phyloP scores from a whole-genome alignment of 202 grass and related monocot genomes.

The Eragrostis tef region DNA sequence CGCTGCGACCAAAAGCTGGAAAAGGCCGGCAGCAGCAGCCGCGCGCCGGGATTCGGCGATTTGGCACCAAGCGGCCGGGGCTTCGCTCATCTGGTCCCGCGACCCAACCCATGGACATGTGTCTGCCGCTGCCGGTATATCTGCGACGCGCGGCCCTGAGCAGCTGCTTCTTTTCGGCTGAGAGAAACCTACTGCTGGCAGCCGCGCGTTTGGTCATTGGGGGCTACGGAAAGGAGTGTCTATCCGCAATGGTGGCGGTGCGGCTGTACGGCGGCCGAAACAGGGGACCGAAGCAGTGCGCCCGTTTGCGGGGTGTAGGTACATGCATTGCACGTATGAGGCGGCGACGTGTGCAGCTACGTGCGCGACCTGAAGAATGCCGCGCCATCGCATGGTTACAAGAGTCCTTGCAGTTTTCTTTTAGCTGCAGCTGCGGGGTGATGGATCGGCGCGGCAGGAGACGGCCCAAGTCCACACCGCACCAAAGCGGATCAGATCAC shows the following conservation, averaged over 20 bases:
- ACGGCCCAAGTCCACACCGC: neutral
- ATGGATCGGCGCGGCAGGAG: too few relatives aligned
- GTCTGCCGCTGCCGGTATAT: too few relatives aligned
- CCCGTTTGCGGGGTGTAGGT: too few relatives aligned
- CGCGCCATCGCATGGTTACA: neutral
- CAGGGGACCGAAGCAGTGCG: neutral
- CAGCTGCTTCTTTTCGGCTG: too few relatives aligned
- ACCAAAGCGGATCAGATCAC: neutral
- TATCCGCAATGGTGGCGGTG: too few relatives aligned
- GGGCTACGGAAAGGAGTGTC: too few relatives aligned
- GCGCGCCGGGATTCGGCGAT: neutral
- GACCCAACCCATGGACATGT: neutral
- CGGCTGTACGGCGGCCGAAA: neutral
- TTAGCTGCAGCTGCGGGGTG: too few relatives aligned
- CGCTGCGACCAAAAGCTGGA: neutral
- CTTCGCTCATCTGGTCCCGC: neutral
- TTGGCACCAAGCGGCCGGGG: neutral
- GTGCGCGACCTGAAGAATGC: neutral
- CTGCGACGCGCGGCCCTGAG: too few relatives aligned
- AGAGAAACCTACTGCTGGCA: too few relatives aligned
- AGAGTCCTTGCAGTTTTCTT: neutral
- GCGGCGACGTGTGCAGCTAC: neutral
- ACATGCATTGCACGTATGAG: neutral
- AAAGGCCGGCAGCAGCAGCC: neutral
- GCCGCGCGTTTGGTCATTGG: too few relatives aligned